Percentiles rank a stretch among this genome's conserved stretches.
These are phyloP conservation scores for Canariomyces notabilis DNA, from an alignment of 2,329 filamentous ascomycete genomes.

Conservation along the genomic window DNA sequence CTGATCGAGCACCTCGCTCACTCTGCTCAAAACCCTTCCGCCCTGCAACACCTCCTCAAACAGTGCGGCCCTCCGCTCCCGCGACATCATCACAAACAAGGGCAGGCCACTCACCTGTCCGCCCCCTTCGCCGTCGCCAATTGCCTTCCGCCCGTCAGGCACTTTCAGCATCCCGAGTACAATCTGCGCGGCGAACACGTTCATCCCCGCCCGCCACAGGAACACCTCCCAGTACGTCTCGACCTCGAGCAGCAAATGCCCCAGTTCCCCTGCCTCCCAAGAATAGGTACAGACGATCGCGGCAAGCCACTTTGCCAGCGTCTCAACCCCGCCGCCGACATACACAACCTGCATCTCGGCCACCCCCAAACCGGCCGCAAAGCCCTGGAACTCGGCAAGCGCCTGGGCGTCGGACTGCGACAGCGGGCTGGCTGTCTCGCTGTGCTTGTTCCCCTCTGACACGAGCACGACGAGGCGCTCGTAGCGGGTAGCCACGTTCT, in stretches of 20 bases:
- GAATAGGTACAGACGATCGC: slow-evolving; percentile 46
- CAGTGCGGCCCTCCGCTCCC: slow-evolving; percentile 40
- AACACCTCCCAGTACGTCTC: slow-evolving; percentile 66
- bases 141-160: slow-evolving; percentile 23
- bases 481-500: slow-evolving; percentile 53
- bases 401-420: slow-evolving; percentile 39
- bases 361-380: slow-evolving; percentile 38
- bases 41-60: slow-evolving; percentile 54
- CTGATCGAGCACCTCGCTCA: slow-evolving; percentile 48
- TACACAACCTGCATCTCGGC: slow-evolving; percentile 39
- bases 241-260: slow-evolving; percentile 41
- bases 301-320: slow-evolving; percentile 51
- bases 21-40: slow-evolving; percentile 45
- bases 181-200: slow-evolving; percentile 65
- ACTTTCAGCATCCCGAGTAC: slow-evolving; percentile 47
- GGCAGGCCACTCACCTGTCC: slow-evolving; percentile 39
- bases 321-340: slow-evolving; percentile 45
- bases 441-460: slow-evolving; percentile 44
- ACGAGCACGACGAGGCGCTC: slow-evolving; percentile 64
- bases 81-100: slow-evolving; percentile 53
- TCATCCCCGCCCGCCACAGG: slow-evolving; percentile 60
- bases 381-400: slow-evolving; percentile 47
- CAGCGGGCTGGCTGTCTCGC: slow-evolving; percentile 38
- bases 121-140: slow-evolving; percentile 4
- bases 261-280: slow-evolving; percentile 22